These are phyloP conservation scores for Leucosporidium creatinivorum DNA, from an alignment of 768 basidiomycete species.

Conservation along the genomic window DNA sequence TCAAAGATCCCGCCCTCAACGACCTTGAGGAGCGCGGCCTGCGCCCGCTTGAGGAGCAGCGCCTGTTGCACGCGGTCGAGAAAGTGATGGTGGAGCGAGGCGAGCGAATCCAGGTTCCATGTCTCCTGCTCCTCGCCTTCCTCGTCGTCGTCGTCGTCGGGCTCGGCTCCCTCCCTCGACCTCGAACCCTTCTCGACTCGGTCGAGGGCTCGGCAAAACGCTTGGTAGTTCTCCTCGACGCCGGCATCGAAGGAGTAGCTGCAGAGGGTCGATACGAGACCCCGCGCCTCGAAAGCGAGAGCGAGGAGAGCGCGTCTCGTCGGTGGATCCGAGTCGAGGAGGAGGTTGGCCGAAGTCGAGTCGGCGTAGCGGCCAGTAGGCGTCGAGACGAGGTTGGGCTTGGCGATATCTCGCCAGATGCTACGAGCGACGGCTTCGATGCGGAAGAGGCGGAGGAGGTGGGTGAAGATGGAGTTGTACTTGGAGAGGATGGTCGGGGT, in stretches of 20 bases:
- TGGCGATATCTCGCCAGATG: conserved; percentile 2
- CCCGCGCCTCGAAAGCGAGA: neutral
- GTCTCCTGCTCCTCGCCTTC: neutral
- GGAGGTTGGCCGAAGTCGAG: neutral
- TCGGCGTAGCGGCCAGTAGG: neutral
- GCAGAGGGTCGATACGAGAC: neutral
- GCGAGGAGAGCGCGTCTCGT: neutral
- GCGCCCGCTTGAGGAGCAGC: neutral
- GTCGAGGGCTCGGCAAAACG: neutral
- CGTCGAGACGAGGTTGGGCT: neutral
- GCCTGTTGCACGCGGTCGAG: neutral
- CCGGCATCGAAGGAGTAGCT: neutral
- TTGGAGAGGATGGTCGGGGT: conserved; percentile 3
- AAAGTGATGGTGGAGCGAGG: conserved; percentile 1
- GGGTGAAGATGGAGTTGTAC: conserved; percentile 1
- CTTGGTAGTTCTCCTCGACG: neutral
- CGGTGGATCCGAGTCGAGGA: neutral
- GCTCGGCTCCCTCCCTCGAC: neutral
- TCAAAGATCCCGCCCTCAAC: neutral
- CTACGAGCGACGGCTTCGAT: conserved; percentile 3
- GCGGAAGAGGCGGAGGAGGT: neutral
- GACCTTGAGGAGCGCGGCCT: neutral
- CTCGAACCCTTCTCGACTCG: neutral
- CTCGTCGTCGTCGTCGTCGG: neutral
- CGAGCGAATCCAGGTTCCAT: conserved; percentile 8